Base-by-base conservation (phyloP, 2,329 filamentous ascomycete genomes). In the Penicillium sp. region DNA sequence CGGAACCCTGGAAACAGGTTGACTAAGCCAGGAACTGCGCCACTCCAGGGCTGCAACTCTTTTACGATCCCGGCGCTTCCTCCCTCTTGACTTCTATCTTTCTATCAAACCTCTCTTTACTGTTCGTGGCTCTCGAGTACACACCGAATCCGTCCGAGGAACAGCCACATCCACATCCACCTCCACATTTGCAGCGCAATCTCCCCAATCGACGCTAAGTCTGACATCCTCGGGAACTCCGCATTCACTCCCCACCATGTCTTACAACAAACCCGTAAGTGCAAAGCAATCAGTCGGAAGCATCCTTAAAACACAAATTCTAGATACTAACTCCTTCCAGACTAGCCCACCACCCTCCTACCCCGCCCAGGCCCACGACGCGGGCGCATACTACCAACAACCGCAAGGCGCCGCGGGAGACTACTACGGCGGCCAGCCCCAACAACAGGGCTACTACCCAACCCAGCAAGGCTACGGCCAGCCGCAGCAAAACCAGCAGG, bases 331-430 rank as follows among this genome's bases (percentile, higher is more conserved):
- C 13, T 21, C 31, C 35, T 44, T 43, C 10, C 26, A 69, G 64
- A 62, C 60, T 47, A 62, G 61, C 29, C 63, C 66, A 33, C 68
- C 68, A 15, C 68, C 68, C n/a, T 63, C 68, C 28, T 70, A 70
- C 53, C 67, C 67, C 10, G 53, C 62, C 7, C 62, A 64, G 3
- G 55, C 57, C 57, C 62, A 69, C 55, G 63, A 69, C 47, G 59
- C 60, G n/a, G 62, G 61, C 37, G 56, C 61, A 17, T 64, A 64
- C 52, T 53, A 59, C 17, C 56, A 53, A 5, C 58, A 62, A 17
- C 62, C 64, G 1, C 59, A 57, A 24, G 66, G 65, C 53, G 54
- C 61, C 19, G 54, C 61, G 4, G 53, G 62, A n/a, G 61, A 67
- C 31, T 69, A 68, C 56, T 69, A 70, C 55, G 58, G 58, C 21